Evolutionary conservation across 2,329 filamentous ascomycete species (phyloP).

Genomic region (Metarhizium album): DNA sequence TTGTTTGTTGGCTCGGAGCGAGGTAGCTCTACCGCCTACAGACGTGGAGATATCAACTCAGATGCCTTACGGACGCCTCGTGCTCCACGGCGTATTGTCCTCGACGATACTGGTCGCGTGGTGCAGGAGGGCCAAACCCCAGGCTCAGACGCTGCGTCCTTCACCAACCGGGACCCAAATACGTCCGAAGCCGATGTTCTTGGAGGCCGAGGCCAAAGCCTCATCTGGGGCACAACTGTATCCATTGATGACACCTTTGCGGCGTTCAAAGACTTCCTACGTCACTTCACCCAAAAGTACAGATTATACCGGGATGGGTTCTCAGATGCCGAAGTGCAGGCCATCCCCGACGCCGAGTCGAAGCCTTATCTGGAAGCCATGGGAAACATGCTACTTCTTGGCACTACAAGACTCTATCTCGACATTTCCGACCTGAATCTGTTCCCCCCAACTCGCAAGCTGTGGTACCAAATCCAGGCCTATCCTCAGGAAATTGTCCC

Average conservation of each 20-base stretch:
- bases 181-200: constrained; percentile 87
- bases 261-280: constrained; percentile 82
- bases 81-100: constrained; percentile 42
- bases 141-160: constrained; percentile 49
- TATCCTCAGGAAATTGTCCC: constrained; percentile 96
- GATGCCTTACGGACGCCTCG: constrained; percentile 53
- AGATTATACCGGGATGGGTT: constrained; percentile 85
- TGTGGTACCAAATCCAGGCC: constrained; percentile 89
- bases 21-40: constrained; percentile 39
- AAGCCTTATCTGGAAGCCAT: constrained; percentile 79
- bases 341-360: constrained; percentile 59
- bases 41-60: constrained; percentile 80
- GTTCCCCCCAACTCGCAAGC: constrained; percentile 83
- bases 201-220: constrained; percentile 67
- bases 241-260: constrained; percentile 83
- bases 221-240: constrained; percentile 97
- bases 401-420: constrained; percentile 73
- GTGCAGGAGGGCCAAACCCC: constrained; percentile 39
- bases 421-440: constrained; percentile 83
- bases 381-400: constrained; percentile 83
- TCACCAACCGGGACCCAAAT: constrained; percentile 58
- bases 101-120: constrained; percentile 49
- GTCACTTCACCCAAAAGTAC: constrained; percentile 88
- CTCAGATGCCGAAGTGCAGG: constrained; percentile 61
- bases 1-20: constrained; percentile 65